phyloP scores from a whole-genome alignment of 2,329 filamentous ascomycete species.

The Hirsutella minnesotensis region DNA sequence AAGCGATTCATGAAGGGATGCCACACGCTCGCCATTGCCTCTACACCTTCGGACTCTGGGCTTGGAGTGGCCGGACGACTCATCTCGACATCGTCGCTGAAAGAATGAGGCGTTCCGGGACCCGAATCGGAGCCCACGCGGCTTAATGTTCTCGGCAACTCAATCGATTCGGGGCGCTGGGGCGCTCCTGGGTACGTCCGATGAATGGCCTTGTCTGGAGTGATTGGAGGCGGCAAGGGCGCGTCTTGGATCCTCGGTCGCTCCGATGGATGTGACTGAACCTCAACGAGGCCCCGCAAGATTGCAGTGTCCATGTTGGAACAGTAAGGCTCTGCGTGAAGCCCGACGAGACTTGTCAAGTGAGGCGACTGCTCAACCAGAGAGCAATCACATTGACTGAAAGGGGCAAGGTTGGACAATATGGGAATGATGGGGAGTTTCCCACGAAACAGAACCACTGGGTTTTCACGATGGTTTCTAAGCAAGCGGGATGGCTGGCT shows the following conservation, averaged over 20 bases:
- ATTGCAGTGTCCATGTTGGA: slow-evolving; percentile 22
- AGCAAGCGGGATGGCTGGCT: neutral
- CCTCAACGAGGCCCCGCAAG: slow-evolving; percentile 19
- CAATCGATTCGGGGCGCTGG: slow-evolving; percentile 16
- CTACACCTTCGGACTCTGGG: slow-evolving; percentile 22
- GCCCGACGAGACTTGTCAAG: no score
- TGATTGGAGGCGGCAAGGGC: slow-evolving; percentile 11
- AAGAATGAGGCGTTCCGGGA: slow-evolving; percentile 2
- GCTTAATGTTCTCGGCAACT: slow-evolving; percentile 13
- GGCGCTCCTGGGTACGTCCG: slow-evolving; percentile 27
- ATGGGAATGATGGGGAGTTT: no score
- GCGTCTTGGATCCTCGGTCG: slow-evolving; percentile 9
- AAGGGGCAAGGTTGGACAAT: no score
- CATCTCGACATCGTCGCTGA: slow-evolving; percentile 33
- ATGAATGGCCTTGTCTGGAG: slow-evolving; percentile 23
- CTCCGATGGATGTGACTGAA: slow-evolving; percentile 13
- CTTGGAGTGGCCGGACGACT: slow-evolving; percentile 38
- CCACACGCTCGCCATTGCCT: slow-evolving; percentile 43
- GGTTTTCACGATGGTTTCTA: neutral
- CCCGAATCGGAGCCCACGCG: slow-evolving; percentile 4
- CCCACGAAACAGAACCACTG: neutral
- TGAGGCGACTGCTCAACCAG: no score
- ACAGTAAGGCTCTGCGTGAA: no score
- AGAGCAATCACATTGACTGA: no score
- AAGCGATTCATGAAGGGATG: slow-evolving; percentile 58